Evolutionary conservation across 1,284 basidiomycete genomes (phyloP).

Genomic region (Testicularia cyperi): DNA sequence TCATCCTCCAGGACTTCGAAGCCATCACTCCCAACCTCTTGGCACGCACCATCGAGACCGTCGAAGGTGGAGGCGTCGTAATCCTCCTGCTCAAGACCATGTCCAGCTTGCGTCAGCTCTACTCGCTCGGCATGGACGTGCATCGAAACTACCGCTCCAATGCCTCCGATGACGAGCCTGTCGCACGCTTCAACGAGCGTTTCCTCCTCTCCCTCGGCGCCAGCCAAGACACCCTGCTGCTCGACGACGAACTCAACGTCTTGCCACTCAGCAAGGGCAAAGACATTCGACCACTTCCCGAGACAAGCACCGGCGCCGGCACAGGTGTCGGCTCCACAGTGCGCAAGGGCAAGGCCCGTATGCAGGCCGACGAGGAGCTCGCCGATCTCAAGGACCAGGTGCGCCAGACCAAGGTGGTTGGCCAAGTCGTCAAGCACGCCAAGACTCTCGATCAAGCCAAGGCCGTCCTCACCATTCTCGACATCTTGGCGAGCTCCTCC

Average conservation of each 20-base stretch:
- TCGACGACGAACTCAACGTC: constrained; percentile 98
- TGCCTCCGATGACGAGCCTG: constrained; percentile 77
- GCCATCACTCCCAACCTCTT: constrained; percentile 96
- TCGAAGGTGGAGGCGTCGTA: constrained; percentile 92
- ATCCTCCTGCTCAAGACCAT: constrained; percentile 92
- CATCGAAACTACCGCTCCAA: constrained; percentile 81
- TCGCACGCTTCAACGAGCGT: constrained; percentile 96
- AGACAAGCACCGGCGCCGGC: constrained; percentile 56
- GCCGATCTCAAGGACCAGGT: constrained; percentile 79
- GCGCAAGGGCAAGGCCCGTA: constrained; percentile 66
- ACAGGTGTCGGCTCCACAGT: constrained; percentile 55
- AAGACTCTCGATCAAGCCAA: constrained; percentile 81
- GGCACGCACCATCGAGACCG: constrained; percentile 95
- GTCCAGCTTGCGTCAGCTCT: constrained; percentile 87
- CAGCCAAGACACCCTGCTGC: constrained; percentile 82
- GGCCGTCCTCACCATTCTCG: constrained; percentile 55
- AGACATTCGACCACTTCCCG: constrained; percentile 76
- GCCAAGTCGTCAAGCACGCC: constrained; percentile 85
- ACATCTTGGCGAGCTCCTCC: constrained; percentile 61
- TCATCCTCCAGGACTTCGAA: constrained; percentile 96
- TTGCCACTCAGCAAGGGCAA: constrained; percentile 95
- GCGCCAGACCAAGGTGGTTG: constrained; percentile 81
- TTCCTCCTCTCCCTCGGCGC: constrained; percentile 72
- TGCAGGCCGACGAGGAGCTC: constrained; percentile 67
- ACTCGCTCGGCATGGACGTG: constrained; percentile 86